A percentile compares a stretch with the other conserved stretches of the same genome.
Evolutionary conservation across 179 eudicot genomes (phyloP).

Genomic region (Pouteria campechiana): DNA sequence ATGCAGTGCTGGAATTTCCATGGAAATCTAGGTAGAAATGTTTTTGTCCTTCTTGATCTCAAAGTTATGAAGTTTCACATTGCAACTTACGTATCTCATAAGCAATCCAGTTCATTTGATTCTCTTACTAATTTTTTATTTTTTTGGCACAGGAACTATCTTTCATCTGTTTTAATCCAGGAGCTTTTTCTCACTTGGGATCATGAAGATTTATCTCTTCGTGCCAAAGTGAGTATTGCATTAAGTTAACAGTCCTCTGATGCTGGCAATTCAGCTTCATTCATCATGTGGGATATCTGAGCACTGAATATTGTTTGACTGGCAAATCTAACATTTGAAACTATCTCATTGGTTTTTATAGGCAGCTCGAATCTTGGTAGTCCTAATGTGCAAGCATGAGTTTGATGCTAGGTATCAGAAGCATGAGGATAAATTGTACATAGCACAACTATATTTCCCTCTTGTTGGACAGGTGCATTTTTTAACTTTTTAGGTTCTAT

Average conservation of each 20-base stretch:
- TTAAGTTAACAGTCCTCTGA: not conserved
- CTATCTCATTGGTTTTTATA: conserved; percentile 15
- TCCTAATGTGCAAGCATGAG: conserved; percentile 95
- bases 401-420: conserved; percentile 95
- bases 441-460: conserved; percentile 92
- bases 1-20: no score
- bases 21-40: no score
- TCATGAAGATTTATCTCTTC: conserved; percentile 80
- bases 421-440: conserved; percentile 92
- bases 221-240: conserved; percentile 64
- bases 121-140: no score
- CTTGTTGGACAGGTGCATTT: conserved; percentile 81
- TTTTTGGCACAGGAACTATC: conserved; percentile 66
- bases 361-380: conserved; percentile 96
- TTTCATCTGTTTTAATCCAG: conserved; percentile 91
- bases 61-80: no score
- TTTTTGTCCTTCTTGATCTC: no score
- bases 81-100: no score
- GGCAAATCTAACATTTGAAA: not conserved
- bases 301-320: not conserved
- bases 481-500: not conserved
- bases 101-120: no score
- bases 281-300: no score
- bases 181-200: conserved; percentile 97
- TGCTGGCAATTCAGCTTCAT: no score